phyloP scores from a whole-genome alignment of 2,329 filamentous ascomycete species.

The Hypoxylon rubiginosum region DNA sequence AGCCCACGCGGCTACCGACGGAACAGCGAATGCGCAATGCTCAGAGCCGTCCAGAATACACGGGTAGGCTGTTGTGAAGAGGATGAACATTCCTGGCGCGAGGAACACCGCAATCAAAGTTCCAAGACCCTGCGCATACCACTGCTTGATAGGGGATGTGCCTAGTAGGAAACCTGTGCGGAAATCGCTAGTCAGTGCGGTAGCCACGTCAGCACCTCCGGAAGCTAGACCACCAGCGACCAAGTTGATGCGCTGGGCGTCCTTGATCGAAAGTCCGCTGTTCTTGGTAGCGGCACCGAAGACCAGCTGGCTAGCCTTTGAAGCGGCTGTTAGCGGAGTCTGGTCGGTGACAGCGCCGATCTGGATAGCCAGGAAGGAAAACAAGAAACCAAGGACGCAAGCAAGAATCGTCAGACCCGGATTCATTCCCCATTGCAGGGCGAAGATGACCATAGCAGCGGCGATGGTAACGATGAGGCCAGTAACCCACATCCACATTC shows the following conservation, averaged over 20 bases:
- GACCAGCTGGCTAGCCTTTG: conserved; percentile 77
- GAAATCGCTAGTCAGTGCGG: conserved; percentile 72
- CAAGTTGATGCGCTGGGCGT: conserved; percentile 75
- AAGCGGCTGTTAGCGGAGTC: conserved; percentile 74
- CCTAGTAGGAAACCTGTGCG: conserved; percentile 76
- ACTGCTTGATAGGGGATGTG: conserved; percentile 75
- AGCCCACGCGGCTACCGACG: conserved; percentile 75
- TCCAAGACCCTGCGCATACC: conserved; percentile 74
- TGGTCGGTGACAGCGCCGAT: conserved; percentile 72
- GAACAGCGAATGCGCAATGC: conserved; percentile 71
- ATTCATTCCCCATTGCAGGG: conserved; percentile 68
- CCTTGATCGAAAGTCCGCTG: conserved; percentile 61
- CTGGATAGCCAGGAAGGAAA: conserved; percentile 72
- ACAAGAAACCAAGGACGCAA: conserved; percentile 70
- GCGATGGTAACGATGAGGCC: conserved; percentile 64
- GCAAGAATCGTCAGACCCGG: conserved; percentile 69
- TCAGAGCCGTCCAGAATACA: conserved; percentile 69
- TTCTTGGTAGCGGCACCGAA: conserved; percentile 74
- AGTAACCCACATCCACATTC: conserved; percentile 65
- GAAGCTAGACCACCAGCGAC: conserved; percentile 71
- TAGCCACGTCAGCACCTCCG: conserved; percentile 67
- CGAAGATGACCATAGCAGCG: conserved; percentile 64
- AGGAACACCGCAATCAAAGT: conserved; percentile 75
- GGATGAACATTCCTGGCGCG: conserved; percentile 75
- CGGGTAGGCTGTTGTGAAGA: conserved; percentile 77